phyloP scores from a whole-genome alignment of 768 basidiomycete species.

The Lactifluus pinguis region DNA sequence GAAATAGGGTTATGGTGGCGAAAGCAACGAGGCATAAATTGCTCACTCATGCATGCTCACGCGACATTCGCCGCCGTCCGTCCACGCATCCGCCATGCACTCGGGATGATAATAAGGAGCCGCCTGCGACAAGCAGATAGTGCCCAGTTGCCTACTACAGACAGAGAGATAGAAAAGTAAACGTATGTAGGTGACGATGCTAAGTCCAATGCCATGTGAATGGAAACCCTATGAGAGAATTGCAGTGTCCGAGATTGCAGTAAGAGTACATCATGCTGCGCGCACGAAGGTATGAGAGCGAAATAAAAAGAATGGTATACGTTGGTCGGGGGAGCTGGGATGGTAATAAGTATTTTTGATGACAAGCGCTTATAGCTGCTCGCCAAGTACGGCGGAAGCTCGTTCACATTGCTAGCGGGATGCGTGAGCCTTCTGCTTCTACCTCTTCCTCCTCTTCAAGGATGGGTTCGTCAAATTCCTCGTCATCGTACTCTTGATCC shows the following conservation, averaged over 20 bases:
- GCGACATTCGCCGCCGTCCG: background rate
- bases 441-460: conserved; percentile 56
- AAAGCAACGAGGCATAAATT: background rate
- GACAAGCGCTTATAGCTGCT: background rate
- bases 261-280: conserved; percentile 15
- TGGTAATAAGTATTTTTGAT: background rate
- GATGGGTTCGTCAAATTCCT: conserved; percentile 58
- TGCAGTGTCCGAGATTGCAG: conserved; percentile 12
- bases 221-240: conserved; percentile 1
- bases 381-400: background rate
- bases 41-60: background rate
- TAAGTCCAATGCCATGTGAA: conserved; percentile 15
- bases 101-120: background rate
- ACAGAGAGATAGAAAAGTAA: conserved; percentile 13
- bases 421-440: conserved; percentile 1
- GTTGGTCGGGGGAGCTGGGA: background rate
- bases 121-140: conserved; percentile 14
- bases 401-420: background rate
- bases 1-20: background rate
- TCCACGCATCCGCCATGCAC: background rate
- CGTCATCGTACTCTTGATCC: conserved; percentile 46
- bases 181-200: conserved; percentile 12
- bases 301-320: background rate
- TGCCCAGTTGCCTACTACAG: conserved; percentile 16
- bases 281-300: background rate